Conservation (phyloP, 1,139 yeast genomes). For the Suzukiozyma palmioleophila region DNA sequence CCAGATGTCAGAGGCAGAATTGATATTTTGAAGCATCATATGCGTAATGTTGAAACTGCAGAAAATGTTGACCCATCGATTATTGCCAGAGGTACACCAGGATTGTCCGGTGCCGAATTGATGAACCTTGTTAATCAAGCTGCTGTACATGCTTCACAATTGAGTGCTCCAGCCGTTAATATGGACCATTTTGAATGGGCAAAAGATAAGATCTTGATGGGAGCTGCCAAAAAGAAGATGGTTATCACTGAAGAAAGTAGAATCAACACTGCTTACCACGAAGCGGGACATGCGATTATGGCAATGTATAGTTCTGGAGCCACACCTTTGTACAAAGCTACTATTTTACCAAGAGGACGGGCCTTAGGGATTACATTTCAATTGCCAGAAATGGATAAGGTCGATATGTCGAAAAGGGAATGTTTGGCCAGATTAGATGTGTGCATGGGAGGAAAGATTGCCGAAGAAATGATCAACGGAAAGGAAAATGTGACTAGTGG, state of each 20-base stretch:
- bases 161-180: slow-evolving; percentile 84
- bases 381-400: slow-evolving; percentile 97
- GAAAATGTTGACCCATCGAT: slow-evolving; percentile 82
- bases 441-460: slow-evolving; percentile 98
- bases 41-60: slow-evolving; percentile 84
- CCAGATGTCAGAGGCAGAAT: slow-evolving; percentile 98
- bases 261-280: slow-evolving; percentile 93
- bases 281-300: slow-evolving; percentile 98
- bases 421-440: slow-evolving; percentile 91
- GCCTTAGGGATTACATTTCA: slow-evolving; percentile 97
- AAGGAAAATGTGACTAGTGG: slow-evolving; percentile 91
- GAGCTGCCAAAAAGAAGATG: slow-evolving; percentile 97
- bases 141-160: slow-evolving; percentile 93
- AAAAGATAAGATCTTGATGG: slow-evolving; percentile 93
- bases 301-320: slow-evolving; percentile 96
- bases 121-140: slow-evolving; percentile 97
- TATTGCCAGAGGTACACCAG: slow-evolving; percentile 96
- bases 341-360: slow-evolving; percentile 93
- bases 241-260: slow-evolving; percentile 94
- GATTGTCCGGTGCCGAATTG: slow-evolving; percentile 94
- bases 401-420: slow-evolving; percentile 85
- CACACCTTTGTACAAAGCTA: slow-evolving; percentile 92
- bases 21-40: slow-evolving; percentile 86
- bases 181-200: slow-evolving; percentile 98
- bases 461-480: slow-evolving; percentile 91